Evolutionary conservation across 139 green algal genomes (phyloP).

Genomic region (Tetraselmis striata): DNA sequence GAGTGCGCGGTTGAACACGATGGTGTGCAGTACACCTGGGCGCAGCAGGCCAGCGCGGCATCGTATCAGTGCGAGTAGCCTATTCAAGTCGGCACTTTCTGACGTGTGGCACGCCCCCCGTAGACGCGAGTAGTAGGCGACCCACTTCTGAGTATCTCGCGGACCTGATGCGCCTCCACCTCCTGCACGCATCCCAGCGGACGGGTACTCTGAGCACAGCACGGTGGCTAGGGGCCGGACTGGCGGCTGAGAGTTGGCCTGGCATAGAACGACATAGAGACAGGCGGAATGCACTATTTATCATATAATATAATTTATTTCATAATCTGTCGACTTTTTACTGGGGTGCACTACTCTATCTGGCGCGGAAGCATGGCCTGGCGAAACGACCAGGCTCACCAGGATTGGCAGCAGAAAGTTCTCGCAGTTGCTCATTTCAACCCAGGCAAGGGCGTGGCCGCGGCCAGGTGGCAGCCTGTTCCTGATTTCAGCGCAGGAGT

Average conservation of each 20-base stretch:
- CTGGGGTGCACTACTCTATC: too few species aligned
- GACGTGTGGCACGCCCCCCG: constrained; percentile 10
- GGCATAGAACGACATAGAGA: background rate
- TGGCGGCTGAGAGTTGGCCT: background rate
- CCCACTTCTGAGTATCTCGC: constrained; percentile 75
- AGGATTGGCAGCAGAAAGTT: constrained; percentile 20
- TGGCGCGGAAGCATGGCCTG: background rate
- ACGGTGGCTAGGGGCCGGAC: too few species aligned
- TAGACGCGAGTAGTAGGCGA: background rate
- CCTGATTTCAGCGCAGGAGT: too few species aligned
- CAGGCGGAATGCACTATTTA: too few species aligned
- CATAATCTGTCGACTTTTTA: too few species aligned
- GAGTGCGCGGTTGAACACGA: constrained; percentile 86
- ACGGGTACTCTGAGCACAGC: too few species aligned
- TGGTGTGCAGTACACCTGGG: constrained; percentile 83
- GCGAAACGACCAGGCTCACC: background rate
- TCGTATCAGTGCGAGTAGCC: background rate
- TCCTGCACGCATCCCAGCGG: too few species aligned
- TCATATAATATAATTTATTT: too few species aligned
- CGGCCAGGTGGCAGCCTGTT: too few species aligned
- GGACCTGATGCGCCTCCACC: constrained; percentile 62
- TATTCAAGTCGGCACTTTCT: background rate
- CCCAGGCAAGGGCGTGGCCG: too few species aligned
- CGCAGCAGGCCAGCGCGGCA: background rate
- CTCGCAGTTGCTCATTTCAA: constrained; percentile 33